Base-by-base conservation (phyloP, 805 yeast species). In the Spathaspora passalidarum region DNA sequence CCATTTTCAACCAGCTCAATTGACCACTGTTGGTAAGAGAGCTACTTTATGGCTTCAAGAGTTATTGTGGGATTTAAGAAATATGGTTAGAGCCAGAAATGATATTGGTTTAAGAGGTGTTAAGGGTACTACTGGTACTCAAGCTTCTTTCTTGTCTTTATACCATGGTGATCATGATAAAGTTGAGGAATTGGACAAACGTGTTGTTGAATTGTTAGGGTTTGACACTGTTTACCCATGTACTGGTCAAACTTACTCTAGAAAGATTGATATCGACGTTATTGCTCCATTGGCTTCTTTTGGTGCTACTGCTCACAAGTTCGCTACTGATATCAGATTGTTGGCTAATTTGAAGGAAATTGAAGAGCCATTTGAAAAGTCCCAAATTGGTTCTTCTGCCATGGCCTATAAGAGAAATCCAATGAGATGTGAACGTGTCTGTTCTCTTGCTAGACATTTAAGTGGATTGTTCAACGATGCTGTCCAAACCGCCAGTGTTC, bases 331-430 rank as follows among this genome's bases (percentile, higher is more conserved):
- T 66, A 84, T 94, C 59, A 84, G 99, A 71, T 78, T 94, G 61
- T 80, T 94, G 60, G 99, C 99, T 52, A 90, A 94, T 72, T 80
- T 94, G 75, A 94, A 94, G 74, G 99, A 94, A 75, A 73, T 94
- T 55, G 99, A 94, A 75, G 99, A 94, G 72, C 99, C 99, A 22
- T 94, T 94, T 65, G 99, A 94, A 76, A 88, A 88, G 73, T 82
- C 91, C n/a, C 99, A 94, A 78, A 94, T 94, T 62, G 99, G 99
- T 36, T 90, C 97, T 10, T 80, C 89, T 46, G 99, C 99, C 37
- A 94, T 94, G 99, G 99, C 99, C 23, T 94, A 94, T 78, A 94
- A 94, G 81, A 86, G 99, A 75, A 94, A 94, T 75, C 99, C 99
- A 69, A 94, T 94, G 99, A 86, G 99, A 76, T 86, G 92, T 64